These are phyloP conservation scores for Dinochytrium kinnereticum DNA, from an alignment of 371 early-diverging fungal species.

Conservation along the genomic window DNA sequence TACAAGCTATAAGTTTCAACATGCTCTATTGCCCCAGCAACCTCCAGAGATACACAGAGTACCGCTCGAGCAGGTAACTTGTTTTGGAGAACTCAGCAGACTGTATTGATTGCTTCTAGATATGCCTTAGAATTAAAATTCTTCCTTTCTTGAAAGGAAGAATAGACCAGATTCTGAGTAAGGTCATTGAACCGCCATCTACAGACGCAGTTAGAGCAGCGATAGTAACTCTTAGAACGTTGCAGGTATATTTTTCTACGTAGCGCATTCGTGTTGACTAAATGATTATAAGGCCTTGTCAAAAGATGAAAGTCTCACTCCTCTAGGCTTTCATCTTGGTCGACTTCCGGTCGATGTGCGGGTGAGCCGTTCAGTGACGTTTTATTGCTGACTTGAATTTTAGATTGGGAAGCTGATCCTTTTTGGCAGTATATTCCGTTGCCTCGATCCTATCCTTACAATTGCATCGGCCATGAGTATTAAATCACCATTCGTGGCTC, in stretches of 20 bases:
- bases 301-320: conserved; percentile 71
- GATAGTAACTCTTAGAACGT: conserved; percentile 36
- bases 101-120: not conserved
- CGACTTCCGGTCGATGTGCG: conserved; percentile 87
- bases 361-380: no score
- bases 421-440: conserved; percentile 78
- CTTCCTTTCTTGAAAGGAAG: conserved; percentile 45
- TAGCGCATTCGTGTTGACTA: not conserved
- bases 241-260: conserved; percentile 21
- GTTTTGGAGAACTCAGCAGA: not conserved
- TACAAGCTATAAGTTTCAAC: conserved; percentile 40
- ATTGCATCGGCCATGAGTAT: conserved; percentile 80
- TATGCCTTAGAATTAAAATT: conserved; percentile 76
- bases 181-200: conserved; percentile 79
- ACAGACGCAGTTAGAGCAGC: conserved; percentile 64
- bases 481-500: conserved; percentile 74
- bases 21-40: conserved; percentile 42
- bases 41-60: conserved; percentile 79
- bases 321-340: conserved; percentile 88
- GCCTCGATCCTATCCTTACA: conserved; percentile 80
- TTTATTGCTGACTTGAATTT: no score
- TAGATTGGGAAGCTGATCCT: conserved; percentile 87
- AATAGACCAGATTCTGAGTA: conserved; percentile 60
- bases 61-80: conserved; percentile 73
- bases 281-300: conserved; percentile 35